Base-by-base conservation (phyloP, 2,329 filamentous ascomycete species). In the Trichoderma sp. region DNA sequence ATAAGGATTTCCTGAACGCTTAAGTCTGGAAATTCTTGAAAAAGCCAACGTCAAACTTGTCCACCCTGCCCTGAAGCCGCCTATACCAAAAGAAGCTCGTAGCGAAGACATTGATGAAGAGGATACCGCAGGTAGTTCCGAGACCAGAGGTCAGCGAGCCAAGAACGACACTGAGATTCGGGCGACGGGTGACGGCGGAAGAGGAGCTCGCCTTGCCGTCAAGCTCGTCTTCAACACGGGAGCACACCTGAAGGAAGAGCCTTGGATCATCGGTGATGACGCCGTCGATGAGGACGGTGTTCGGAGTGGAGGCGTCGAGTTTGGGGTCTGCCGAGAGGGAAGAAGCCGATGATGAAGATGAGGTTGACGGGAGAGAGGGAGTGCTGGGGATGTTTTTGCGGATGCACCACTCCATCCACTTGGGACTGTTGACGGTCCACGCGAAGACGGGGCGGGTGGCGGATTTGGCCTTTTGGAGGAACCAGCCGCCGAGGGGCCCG, bases 391-490 rank as follows among this genome's bases (percentile, higher is more conserved):
- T 63, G 66, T 84, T 83, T 76, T 81, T 80, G 4, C 80, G 78
- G 41, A 97, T 90, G 77, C 91, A 89, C 94, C 95, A 98, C 79
- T 91, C 89, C 95, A 98, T 98, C 84, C 91, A 90, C 67, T 88
- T 87, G 77, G 90, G 89, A 16, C 93, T 89, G 82, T 98, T 98
- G 68, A 98, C 93, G 0, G 95, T 98, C 96, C 96, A 98, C 0
- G 91, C 89, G 79, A 93, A 92, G 5, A 98, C 86, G 4, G 89
- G 88, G 27, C 93, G 88, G 76, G 88, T 78, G 29, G 76, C 74
- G 27, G 76, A 75, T 12, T 78, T 88, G 31, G 91, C 89, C 73
- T 92, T 89, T 14, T 87, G 86, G 18, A 95, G 84, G 85, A 98
- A 97, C 12, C 86, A 84, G 11, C 83, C 81, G 8, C 95, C 95